Evolutionary conservation across 2,329 filamentous ascomycete species (phyloP), one percentile per base, ranked within the genome.

Genomic region (Lecanicillium sp.): DNA sequence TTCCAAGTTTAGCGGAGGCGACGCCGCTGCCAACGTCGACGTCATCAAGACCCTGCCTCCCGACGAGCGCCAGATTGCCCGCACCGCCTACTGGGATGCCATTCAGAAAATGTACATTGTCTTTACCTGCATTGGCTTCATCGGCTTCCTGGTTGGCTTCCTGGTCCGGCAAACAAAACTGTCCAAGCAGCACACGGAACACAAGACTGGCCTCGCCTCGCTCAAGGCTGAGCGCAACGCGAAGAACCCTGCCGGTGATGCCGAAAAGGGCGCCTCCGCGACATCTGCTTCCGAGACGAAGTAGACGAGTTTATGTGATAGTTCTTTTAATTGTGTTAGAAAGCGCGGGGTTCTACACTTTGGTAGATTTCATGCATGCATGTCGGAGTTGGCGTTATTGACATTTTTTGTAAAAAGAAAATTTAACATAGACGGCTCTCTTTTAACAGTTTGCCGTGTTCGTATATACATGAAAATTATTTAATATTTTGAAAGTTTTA

Each of bases 1-100:
- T 1, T 48, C 56, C 4, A 51, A 64, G 17, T 68, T 86, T 5
- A 69, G 74, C 4, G 79, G 79, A n/a, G 61, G 65, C 46, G 68
- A 71, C 41, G 77, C 81, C 27, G 71, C 77, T 12, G 71, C 81
- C 15, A 79, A 74, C 50, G 74, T 81, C 2, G 64, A 70, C 15
- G 51, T 76, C 9, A 72, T 85, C 15, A 61, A 68, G n/a, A 46
- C 52, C 1, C 61, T 86, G 7, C 65, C 67, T 0, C 58, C 63
- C 0, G 55, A 57, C 3, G 62, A 76, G 35, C 69, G 59, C 3
- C 47, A 49, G 9, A 50, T 66, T 2, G 69, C 68, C 3, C 60
- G 64, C 22, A 53, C 48, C 0, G 71, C 72, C 0, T 78, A 71
- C 49, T 69, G 67, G 59, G 58, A 58, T 29, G 65, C 69, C 36